Evolutionary conservation across 345 rosid genomes (phyloP), one percentile per base, ranked within the genome.

Genomic region (Linum lewisii): DNA sequence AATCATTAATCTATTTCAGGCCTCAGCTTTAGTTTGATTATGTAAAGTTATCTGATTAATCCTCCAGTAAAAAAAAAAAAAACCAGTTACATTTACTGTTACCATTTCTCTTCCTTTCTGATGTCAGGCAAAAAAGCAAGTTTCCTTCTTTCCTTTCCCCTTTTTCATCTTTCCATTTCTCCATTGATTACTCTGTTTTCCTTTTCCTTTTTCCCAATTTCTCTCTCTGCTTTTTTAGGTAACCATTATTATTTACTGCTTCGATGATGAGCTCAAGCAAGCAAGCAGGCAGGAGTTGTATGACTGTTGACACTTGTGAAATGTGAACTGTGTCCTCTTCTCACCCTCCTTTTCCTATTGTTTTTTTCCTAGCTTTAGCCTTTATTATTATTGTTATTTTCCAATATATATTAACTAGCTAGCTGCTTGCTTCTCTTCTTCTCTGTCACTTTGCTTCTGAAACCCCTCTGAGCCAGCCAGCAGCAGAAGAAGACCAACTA

Each of bases 221-320:
- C 26, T 23, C 16, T 24, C 7, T 14, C 14, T 21, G 16, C 26
- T 54, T 5, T 54, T 54, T 54, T 54, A 19, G 23, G 21, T 51
- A 51, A 13, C 10, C 21, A 20, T 6, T 4, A 20, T 22, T 54
- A 54, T 21, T 54, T 54, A 54, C 57, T 20, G 26, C 24, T 5
- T 8, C 23, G 26, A 15, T 7, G 15, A 26, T 5, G 9, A 23
- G 26, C 24, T 24, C 57, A 54, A 22, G 57, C 56, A 52, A 34
- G 47, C 15, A 29, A 29, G 34, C 34, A 29, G 32, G 34, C 34
- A 29, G 34, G 34, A 29, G 34, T 29, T 4, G 24, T 22, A 54
- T 54, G 57, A 54, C 26, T 15, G 7, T 54, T 54, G 57, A 54
- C 57, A 54, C 57, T 54, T 54, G 57, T 54, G 57, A 54, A 54